Conservation (phyloP, 257 asterid genomes). For the Solanum dulcamara region DNA sequence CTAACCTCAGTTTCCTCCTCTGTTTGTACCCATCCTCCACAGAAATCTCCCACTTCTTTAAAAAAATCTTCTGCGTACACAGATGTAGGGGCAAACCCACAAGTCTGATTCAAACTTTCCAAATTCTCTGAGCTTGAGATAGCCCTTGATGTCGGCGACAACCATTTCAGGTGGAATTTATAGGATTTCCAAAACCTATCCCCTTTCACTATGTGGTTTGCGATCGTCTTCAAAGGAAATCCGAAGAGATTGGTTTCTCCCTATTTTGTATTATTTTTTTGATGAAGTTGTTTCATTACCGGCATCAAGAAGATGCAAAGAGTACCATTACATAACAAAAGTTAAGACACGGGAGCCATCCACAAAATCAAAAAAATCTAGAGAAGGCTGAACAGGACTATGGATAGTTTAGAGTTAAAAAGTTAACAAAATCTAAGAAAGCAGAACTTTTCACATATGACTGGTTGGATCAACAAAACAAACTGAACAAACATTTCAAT, state of each 20-base stretch:
- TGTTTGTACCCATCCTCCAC: background rate
- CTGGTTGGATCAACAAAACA: too few species aligned
- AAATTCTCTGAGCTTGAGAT: background rate
- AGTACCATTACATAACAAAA: too few species aligned
- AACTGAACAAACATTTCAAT: too few species aligned
- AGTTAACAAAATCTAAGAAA: too few species aligned
- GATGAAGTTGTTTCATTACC: too few species aligned
- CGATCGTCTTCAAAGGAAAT: background rate
- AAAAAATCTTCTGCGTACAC: background rate
- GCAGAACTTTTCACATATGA: too few species aligned
- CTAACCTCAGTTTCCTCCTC: background rate
- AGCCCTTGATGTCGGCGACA: background rate
- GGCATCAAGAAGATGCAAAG: too few species aligned
- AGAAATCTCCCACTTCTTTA: background rate
- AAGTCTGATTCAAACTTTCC: background rate
- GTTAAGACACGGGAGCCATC: too few species aligned
- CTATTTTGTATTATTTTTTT: background rate
- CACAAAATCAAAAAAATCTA: too few species aligned
- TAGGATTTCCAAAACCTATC: background rate
- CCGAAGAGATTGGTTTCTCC: background rate
- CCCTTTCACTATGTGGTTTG: background rate
- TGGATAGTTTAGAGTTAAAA: too few species aligned
- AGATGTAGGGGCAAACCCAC: background rate
- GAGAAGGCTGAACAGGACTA: too few species aligned
- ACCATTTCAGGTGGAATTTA: background rate